phyloP scores from a whole-genome alignment of 495 filamentous ascomycete genomes.

The Pyrenopolyporus hunteri region DNA sequence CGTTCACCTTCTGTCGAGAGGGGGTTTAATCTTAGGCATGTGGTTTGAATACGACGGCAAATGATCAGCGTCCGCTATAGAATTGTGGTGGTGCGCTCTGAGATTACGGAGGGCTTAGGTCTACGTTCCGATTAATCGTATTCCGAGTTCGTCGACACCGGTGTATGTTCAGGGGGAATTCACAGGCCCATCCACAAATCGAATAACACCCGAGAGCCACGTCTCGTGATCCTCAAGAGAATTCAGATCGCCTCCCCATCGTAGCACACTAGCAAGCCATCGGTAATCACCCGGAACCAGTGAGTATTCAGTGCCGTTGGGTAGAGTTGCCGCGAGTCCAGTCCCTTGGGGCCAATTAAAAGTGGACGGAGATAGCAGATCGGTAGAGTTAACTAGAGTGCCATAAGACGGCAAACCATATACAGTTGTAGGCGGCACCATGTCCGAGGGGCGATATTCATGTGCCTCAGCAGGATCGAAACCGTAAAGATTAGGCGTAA shows the following conservation, averaged over 20 bases:
- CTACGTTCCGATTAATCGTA: too few relatives aligned
- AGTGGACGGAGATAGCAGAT: conserved; percentile 19
- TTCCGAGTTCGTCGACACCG: too few relatives aligned
- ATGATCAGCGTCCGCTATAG: too few relatives aligned
- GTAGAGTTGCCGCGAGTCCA: conserved; percentile 7
- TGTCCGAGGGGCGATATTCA: conserved; percentile 20
- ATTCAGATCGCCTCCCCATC: conserved; percentile 31
- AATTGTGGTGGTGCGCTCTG: too few relatives aligned
- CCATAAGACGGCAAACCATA: conserved; percentile 28
- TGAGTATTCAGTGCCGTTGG: conserved; percentile 16
- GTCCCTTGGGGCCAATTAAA: conserved; percentile 25
- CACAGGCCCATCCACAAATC: conserved; percentile 26
- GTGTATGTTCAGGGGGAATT: neutral
- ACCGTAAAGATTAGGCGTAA: conserved; percentile 31
- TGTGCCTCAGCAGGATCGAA: conserved; percentile 20
- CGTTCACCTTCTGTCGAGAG: too few relatives aligned
- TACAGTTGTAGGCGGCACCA: conserved; percentile 8
- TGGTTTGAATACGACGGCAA: too few relatives aligned
- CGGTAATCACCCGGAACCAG: conserved; percentile 34
- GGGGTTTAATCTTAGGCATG: too few relatives aligned
- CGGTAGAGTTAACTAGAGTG: conserved; percentile 18
- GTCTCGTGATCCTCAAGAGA: conserved; percentile 33
- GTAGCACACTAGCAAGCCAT: conserved; percentile 27
- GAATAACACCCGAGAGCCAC: conserved; percentile 34
- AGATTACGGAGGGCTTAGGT: too few relatives aligned